Percentiles rank a stretch among this genome's conserved stretches.
phyloP scores from a whole-genome alignment of 805 yeast genomes.

The Pichia rugopelliculosa region DNA sequence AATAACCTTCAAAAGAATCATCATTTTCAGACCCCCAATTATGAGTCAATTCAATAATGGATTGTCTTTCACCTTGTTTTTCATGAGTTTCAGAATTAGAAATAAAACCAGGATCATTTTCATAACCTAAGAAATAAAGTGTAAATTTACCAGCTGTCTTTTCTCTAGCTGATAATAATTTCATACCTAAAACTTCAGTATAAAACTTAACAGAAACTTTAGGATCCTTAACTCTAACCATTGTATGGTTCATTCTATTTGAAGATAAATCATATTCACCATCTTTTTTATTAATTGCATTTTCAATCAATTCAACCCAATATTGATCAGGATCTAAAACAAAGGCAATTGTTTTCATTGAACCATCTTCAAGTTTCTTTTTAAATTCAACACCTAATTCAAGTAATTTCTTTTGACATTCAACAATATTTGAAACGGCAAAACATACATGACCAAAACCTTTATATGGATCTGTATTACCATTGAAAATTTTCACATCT shows the following conservation, averaged over 20 bases:
- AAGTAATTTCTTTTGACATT: conserved; percentile 51
- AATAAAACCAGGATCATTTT: conserved; percentile 35
- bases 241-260: conserved; percentile 73
- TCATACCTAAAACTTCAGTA: conserved; percentile 73
- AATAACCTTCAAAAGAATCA: conserved; percentile 61
- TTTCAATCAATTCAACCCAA: conserved; percentile 87
- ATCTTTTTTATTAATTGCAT: conserved; percentile 36
- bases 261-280: conserved; percentile 32
- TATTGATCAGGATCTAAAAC: conserved; percentile 94
- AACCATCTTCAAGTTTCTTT: conserved; percentile 81
- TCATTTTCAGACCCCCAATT: conserved; percentile 94
- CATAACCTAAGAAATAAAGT: conserved; percentile 78
- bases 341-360: conserved; percentile 90
- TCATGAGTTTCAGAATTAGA: conserved; percentile 33
- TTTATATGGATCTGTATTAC: conserved; percentile 75
- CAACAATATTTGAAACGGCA: conserved; percentile 71
- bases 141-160: conserved; percentile 72
- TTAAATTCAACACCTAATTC: conserved; percentile 63
- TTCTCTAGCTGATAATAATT: conserved; percentile 48
- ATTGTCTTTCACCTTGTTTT: conserved; percentile 43
- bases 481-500: conserved; percentile 53
- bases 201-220: conserved; percentile 70
- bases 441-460: conserved; percentile 95
- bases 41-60: conserved; percentile 83
- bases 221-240: conserved; percentile 91